These are phyloP conservation scores for Perkinsela sp. DNA, from an alignment of 208 protist species.

Conservation along the genomic window DNA sequence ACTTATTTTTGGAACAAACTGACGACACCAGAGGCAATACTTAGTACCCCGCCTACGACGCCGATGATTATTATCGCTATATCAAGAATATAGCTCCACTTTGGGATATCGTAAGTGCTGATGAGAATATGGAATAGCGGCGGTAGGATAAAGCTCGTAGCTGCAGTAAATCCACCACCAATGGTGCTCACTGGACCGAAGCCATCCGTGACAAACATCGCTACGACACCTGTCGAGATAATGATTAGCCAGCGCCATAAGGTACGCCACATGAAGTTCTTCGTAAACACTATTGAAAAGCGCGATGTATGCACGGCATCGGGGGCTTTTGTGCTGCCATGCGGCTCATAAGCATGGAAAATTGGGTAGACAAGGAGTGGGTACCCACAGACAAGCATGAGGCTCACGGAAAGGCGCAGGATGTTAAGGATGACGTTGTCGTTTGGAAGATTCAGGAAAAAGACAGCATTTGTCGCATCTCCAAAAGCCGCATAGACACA, in stretches of 20 bases:
- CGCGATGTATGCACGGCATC: neutral
- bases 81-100: neutral
- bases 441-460: neutral
- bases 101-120: neutral
- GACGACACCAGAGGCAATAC: neutral
- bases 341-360: neutral
- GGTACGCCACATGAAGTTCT: neutral
- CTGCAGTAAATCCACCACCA: neutral
- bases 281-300: neutral
- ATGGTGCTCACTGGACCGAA: neutral
- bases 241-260: neutral
- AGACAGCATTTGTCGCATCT: neutral
- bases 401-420: neutral
- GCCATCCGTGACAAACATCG: neutral
- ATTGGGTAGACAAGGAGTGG: neutral
- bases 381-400: neutral
- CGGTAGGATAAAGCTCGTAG: neutral
- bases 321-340: neutral
- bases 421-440: neutral
- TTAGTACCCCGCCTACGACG: neutral
- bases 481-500: neutral
- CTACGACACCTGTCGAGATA: neutral
- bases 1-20: constrained; percentile 1
- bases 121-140: neutral
- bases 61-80: neutral